Evolutionary conservation across 2,329 filamentous ascomycete species (phyloP).

Genomic region (Alternaria metachromatica): DNA sequence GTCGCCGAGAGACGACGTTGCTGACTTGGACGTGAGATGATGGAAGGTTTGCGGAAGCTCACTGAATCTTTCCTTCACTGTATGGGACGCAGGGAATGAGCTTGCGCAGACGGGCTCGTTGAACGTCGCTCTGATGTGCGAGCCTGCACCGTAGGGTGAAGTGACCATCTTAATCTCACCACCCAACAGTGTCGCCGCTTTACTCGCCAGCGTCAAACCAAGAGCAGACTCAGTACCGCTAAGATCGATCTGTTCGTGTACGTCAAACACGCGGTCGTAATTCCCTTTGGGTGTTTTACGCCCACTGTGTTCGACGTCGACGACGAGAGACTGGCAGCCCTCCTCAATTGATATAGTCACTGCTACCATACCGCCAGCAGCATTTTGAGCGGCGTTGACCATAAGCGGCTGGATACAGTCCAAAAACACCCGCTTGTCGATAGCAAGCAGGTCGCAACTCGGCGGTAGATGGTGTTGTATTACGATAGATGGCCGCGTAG

Average conservation of each 20-base stretch:
- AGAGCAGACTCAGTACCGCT: constrained; percentile 52
- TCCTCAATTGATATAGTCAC: constrained; percentile 41
- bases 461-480: constrained; percentile 41
- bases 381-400: constrained; percentile 53
- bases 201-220: constrained; percentile 53
- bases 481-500: constrained; percentile 38
- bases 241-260: constrained; percentile 52
- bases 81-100: constrained; percentile 21
- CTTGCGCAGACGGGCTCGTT: constrained; percentile 32
- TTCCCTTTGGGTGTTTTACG: constrained; percentile 48
- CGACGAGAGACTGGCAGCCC: constrained; percentile 39
- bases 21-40: constrained; percentile 14
- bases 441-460: constrained; percentile 40
- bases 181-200: constrained; percentile 51
- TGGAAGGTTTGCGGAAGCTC: constrained; percentile 18
- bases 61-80: constrained; percentile 4
- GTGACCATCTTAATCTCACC: constrained; percentile 50
- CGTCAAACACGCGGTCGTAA: constrained; percentile 51
- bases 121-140: constrained; percentile 51
- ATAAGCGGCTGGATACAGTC: constrained; percentile 54
- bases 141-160: constrained; percentile 47
- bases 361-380: constrained; percentile 46
- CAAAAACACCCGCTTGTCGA: constrained; percentile 51
- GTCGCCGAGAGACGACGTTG: constrained; percentile 15
- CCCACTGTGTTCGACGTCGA: constrained; percentile 55